Conservation (phyloP, 2,329 filamentous ascomycete species). For the Cladorrhinum sp. region DNA sequence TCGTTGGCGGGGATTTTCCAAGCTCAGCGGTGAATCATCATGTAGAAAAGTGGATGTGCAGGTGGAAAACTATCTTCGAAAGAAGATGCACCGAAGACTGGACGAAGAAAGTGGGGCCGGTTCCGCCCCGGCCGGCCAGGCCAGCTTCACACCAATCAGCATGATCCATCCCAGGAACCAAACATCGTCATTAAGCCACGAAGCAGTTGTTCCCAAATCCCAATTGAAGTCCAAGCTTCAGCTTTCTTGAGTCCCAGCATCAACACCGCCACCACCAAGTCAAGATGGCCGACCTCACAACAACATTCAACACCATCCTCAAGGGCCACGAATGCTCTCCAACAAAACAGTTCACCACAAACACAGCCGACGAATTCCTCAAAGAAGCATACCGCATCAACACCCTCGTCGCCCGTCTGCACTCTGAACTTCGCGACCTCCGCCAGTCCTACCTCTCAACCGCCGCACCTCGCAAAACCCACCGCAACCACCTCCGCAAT, state of each 20-base stretch:
- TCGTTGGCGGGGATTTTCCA: not conserved
- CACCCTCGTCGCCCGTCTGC: conserved; percentile 76
- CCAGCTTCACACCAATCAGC: no score
- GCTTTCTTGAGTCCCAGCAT: not conserved
- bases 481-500: conserved; percentile 43
- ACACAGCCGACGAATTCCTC: conserved; percentile 76
- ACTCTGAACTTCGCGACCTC: conserved; percentile 75
- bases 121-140: not conserved
- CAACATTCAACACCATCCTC: conserved; percentile 66
- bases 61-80: no score
- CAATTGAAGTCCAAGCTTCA: not conserved
- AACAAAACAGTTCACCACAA: conserved; percentile 44
- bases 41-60: not conserved
- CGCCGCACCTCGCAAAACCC: conserved; percentile 58
- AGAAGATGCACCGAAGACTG: not conserved
- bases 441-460: conserved; percentile 90
- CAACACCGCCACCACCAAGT: not conserved
- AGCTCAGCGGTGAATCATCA: not conserved
- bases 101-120: not conserved
- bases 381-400: conserved; percentile 95
- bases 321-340: conserved; percentile 54
- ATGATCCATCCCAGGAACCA: not conserved
- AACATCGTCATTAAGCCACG: not conserved
- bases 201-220: not conserved
- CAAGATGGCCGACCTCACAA: conserved; percentile 60